A percentile compares a stretch with the other conserved stretches of the same genome.
Evolutionary conservation across 768 basidiomycete genomes (phyloP).

Genomic region (Holtermannia corniformis): DNA sequence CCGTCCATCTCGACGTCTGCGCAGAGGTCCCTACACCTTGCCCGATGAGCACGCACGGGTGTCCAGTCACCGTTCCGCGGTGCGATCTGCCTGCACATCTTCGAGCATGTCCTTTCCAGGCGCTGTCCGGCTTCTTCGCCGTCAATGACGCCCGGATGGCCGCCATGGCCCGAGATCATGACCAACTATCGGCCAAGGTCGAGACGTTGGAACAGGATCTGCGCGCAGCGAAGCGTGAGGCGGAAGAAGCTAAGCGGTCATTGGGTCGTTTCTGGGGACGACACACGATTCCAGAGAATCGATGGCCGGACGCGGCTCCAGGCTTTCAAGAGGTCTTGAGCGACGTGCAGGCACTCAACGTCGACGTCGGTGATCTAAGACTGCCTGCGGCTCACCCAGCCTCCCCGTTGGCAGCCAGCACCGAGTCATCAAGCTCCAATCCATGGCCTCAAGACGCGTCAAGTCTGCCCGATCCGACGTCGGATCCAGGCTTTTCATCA

Average conservation of each 20-base stretch:
- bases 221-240: background rate
- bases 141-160: slow-evolving; percentile 11
- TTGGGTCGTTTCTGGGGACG: background rate
- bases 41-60: slow-evolving; percentile 16
- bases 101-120: slow-evolving; percentile 20
- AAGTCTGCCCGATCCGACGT: background rate
- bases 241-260: background rate
- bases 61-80: slow-evolving; percentile 14
- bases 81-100: slow-evolving; percentile 13
- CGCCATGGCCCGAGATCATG: background rate
- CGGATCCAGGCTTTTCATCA: background rate
- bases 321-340: too few species aligned
- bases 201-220: background rate
- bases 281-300: too few species aligned
- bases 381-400: too few species aligned
- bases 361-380: too few species aligned
- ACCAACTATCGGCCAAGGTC: background rate
- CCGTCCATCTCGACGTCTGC: slow-evolving; percentile 30
- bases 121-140: slow-evolving; percentile 12
- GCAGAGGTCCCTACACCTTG: slow-evolving; percentile 17
- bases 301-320: too few species aligned
- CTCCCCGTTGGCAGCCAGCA: background rate
- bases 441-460: background rate
- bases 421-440: background rate
- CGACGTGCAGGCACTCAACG: too few species aligned